Evolutionary conservation across 345 rosid genomes (phyloP).

Genomic region (Camelina laxa): DNA sequence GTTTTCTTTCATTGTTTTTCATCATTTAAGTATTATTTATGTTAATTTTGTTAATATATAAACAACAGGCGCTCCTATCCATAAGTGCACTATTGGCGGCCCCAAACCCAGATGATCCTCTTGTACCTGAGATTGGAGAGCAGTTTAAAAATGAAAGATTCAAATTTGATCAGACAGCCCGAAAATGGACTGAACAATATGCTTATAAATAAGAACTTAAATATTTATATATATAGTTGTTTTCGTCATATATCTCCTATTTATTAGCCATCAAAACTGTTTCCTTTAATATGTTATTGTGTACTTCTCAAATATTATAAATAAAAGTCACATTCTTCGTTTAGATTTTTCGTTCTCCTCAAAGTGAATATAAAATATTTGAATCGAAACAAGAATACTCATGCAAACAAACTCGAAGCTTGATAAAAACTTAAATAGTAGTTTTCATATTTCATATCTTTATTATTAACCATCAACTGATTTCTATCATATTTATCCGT

Average conservation of each 20-base stretch:
- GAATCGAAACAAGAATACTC: too few species aligned
- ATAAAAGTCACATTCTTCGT: too few species aligned
- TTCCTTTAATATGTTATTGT: background rate
- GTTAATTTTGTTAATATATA: background rate
- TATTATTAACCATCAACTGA: too few species aligned
- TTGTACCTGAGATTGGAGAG: background rate
- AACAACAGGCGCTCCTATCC: background rate
- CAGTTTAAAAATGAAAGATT: background rate
- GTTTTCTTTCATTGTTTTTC: background rate
- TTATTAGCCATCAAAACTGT: background rate
- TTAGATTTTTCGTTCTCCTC: too few species aligned
- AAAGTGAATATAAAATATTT: too few species aligned
- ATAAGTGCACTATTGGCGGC: background rate
- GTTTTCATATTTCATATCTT: too few species aligned
- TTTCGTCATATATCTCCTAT: background rate
- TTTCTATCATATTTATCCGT: too few species aligned
- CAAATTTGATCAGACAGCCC: background rate
- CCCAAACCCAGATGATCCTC: background rate
- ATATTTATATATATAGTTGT: too few species aligned
- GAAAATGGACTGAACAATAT: conserved; percentile 16
- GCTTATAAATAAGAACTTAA: background rate
- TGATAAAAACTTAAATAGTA: too few species aligned
- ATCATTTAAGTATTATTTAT: background rate
- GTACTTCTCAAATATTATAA: background rate
- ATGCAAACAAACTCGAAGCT: background rate